These are phyloP conservation scores for Albifimbria verrucaria DNA, from an alignment of 2,329 filamentous ascomycete species.

Conservation along the genomic window DNA sequence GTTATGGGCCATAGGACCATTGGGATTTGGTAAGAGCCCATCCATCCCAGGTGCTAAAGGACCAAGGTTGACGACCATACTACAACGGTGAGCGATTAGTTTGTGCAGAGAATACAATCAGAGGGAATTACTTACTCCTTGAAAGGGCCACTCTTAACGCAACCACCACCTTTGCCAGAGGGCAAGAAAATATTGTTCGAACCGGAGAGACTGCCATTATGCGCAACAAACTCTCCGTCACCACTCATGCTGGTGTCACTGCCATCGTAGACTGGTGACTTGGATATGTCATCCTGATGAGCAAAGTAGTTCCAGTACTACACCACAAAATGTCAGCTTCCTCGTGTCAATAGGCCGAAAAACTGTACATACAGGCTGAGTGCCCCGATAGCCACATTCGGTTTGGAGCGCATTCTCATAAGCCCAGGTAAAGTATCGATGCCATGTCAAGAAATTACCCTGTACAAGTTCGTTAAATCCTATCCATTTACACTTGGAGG, in stretches of 20 bases:
- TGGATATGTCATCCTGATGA: constrained; percentile 34
- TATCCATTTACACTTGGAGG: neutral
- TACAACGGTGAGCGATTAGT: too few relatives aligned
- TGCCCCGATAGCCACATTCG: constrained; percentile 38
- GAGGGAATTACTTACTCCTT: constrained; percentile 31
- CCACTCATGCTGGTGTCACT: constrained; percentile 35
- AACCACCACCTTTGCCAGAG: constrained; percentile 55
- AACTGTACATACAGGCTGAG: constrained; percentile 21
- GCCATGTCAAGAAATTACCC: constrained; percentile 36
- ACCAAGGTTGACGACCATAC: constrained; percentile 24
- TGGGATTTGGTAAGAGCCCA: neutral
- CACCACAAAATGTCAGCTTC: neutral
- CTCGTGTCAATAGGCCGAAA: neutral
- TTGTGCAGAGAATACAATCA: too few relatives aligned
- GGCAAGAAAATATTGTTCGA: constrained; percentile 19
- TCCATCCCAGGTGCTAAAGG: constrained; percentile 18
- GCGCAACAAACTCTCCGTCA: constrained; percentile 4
- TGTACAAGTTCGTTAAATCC: neutral
- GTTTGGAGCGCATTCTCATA: constrained; percentile 35
- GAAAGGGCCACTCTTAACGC: constrained; percentile 47
- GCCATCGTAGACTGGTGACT: constrained; percentile 53
- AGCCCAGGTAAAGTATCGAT: constrained; percentile 34
- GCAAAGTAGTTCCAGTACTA: constrained; percentile 48
- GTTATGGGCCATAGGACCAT: constrained; percentile 30
- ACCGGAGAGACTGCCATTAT: constrained; percentile 2